Base-by-base conservation (phyloP, 352 stramenopile genomes). In the Pythium plurisporium region DNA sequence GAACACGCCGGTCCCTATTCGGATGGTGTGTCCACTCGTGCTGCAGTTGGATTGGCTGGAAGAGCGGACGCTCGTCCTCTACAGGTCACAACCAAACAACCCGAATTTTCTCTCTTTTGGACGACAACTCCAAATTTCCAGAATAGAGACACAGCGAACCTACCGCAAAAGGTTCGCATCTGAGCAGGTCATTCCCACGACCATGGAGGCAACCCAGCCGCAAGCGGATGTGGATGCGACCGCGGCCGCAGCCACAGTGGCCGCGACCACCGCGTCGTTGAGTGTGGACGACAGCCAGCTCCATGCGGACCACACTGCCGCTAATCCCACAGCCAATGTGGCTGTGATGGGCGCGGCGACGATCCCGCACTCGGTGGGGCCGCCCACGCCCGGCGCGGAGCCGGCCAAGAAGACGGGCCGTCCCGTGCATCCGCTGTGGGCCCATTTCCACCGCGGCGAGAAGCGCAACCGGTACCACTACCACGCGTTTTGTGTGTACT, bases 381-480 rank as follows among this genome's bases (percentile, higher is more conserved):
- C 62, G 7, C 23, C 44, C 20, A 15, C 41, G 12, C 11, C 41
- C 10, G 5, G 42, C 3, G 6, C 45, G 19, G 44, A 51, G 25
- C 6, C 19, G 0, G 33, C 53, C n/a, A 89, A 90, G 67, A 81
- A 81, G 52, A 91, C 79, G 1, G 84, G 84, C 26, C 70, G 84
- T 1, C 84, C 84, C 7, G 67, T 77, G 50, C 82, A 94, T 51
- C 84, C 84, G 54, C 69, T 91, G 0, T 91, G 84, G 84, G 73
- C 73, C 23, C 80, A 91, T 51, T 94, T 91, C 66, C 76, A 91
- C 52, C 84, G 84, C 38, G 84, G 84, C 29, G 82, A 89, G 64
- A 94, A 94, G 70, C 79, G 81, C 20, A 94, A 94, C 41, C 76
- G 81, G 20, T 91, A 90, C 61, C 84, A 94, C 43, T 91, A 94